Evolutionary conservation across 371 early-diverging fungal genomes (phyloP).

Genomic region (Gilbertella persicaria): DNA sequence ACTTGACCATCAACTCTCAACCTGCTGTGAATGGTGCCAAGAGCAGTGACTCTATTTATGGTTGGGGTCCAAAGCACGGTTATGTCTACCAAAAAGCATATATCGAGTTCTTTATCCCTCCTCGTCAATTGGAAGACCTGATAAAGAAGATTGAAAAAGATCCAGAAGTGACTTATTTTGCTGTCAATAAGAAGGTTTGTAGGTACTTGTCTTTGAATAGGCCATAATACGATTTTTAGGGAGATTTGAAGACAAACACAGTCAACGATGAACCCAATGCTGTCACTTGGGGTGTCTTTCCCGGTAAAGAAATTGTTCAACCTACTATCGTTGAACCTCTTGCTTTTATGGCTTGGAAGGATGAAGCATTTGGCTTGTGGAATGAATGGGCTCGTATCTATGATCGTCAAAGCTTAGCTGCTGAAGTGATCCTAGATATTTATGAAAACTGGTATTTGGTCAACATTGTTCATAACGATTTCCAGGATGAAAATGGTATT

Average conservation of each 20-base stretch:
- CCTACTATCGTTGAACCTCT: slow-evolving; percentile 94
- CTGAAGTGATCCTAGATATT: slow-evolving; percentile 67
- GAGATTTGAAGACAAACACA: slow-evolving; percentile 87
- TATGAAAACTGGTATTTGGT: slow-evolving; percentile 86
- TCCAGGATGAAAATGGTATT: slow-evolving; percentile 71
- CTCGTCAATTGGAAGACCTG: slow-evolving; percentile 68
- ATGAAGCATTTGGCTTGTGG: slow-evolving; percentile 97
- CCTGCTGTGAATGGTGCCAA: slow-evolving; percentile 93
- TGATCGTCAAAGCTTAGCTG: slow-evolving; percentile 57
- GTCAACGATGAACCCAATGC: slow-evolving; percentile 88
- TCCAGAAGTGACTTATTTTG: slow-evolving; percentile 86
- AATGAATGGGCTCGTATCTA: slow-evolving; percentile 87
- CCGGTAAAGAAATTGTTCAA: slow-evolving; percentile 96
- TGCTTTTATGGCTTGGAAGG: slow-evolving; percentile 95
- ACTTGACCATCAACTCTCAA: slow-evolving; percentile 95
- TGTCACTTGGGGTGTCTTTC: slow-evolving; percentile 99
- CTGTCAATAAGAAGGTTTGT: slow-evolving; percentile 70
- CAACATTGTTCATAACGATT: slow-evolving; percentile 96
- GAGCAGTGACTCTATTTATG: slow-evolving; percentile 78
- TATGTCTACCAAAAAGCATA: slow-evolving; percentile 98
- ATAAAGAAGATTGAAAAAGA: slow-evolving; percentile 64
- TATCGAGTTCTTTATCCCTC: slow-evolving; percentile 92
- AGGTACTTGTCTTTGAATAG: background rate
- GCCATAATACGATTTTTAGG: slow-evolving; percentile 32
- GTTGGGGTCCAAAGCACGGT: slow-evolving; percentile 98